Base-by-base conservation (phyloP, 441 rosid genomes). In the Pelargonium cotyledonis region DNA sequence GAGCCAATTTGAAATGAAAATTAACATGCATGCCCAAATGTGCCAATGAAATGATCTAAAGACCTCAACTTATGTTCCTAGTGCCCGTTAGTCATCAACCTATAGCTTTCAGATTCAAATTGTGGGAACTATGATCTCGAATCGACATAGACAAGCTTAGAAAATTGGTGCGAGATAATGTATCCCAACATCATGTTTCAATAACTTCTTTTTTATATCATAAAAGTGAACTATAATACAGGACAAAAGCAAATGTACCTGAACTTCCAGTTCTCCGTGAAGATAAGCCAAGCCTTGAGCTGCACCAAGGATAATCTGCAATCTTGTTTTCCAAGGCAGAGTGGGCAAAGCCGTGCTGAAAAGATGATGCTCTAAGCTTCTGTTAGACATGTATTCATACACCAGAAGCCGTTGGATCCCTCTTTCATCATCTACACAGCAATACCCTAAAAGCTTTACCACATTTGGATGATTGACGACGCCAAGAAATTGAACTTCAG, bases 251-350 rank as follows among this genome's bases (percentile, higher is more conserved):
- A 49, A 49, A 49, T 11, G 57, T 49, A 49, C 97, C 91, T 89
- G 98, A 82, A 89, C 89, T 44, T 84, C 85, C 96, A 94, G 87
- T 77, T 84, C 85, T 78, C 88, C 96, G 15, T 94, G 98, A 10
- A 94, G 83, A 74, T 89, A 88, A 7, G 86, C 81, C 76, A 94
- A 83, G 68, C 97, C 97, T 3, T 92, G 92, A 78, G 97, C 98
- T 53, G 97, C 84, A 71, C 91, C 95, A 75, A 85, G 97, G 0
- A 97, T 96, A 68, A 94, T 85, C 80, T 83, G 80, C 79, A 94
- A 73, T 76, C 98, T 88, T 78, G 82, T 79, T 23, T 78, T 70
- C 98, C 98, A 91, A 31, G 98, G 73, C 72, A 94, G 97, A 9
- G 86, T 71, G 43, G 77, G 71, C 65, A 70, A 66, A 11, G 89